Conservation (phyloP, 2,329 filamentous ascomycete species). For the Gliomastix tumulicola region DNA sequence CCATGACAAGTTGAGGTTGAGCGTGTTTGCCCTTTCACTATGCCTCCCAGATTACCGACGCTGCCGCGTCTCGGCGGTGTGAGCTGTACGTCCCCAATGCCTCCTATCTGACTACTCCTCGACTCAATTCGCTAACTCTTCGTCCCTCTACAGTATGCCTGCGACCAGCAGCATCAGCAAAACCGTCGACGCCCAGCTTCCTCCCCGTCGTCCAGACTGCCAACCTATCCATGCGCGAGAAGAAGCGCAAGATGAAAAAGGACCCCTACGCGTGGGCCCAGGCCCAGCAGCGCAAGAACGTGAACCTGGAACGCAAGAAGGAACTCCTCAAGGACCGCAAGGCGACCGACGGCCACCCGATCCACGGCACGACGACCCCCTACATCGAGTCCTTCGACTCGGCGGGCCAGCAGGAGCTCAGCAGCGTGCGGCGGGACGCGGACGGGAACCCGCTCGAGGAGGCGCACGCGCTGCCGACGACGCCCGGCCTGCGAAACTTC, state of each 20-base stretch:
- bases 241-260: slow-evolving; percentile 58
- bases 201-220: slow-evolving; percentile 59
- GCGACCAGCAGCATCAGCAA: slow-evolving; percentile 44
- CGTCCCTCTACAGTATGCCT: slow-evolving; percentile 44
- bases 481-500: slow-evolving; percentile 61
- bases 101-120: too few species aligned
- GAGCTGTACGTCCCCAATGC: slow-evolving; percentile 51
- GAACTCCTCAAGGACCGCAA: slow-evolving; percentile 54
- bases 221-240: slow-evolving; percentile 53
- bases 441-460: slow-evolving; percentile 28
- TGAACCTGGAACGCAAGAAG: slow-evolving; percentile 69
- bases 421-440: slow-evolving; percentile 32
- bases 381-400: slow-evolving; percentile 78
- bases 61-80: slow-evolving; percentile 53
- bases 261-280: slow-evolving; percentile 82
- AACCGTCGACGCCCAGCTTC: slow-evolving; percentile 37
- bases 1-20: not conserved
- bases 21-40: slow-evolving; percentile 27
- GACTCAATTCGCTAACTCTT: too few species aligned
- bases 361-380: slow-evolving; percentile 71
- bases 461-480: slow-evolving; percentile 35
- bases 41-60: slow-evolving; percentile 61
- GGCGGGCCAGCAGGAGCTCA: slow-evolving; percentile 39
- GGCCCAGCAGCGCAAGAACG: slow-evolving; percentile 74
- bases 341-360: slow-evolving; percentile 60